Conservation (phyloP, 345 rosid species). For the Linum lewisii region DNA sequence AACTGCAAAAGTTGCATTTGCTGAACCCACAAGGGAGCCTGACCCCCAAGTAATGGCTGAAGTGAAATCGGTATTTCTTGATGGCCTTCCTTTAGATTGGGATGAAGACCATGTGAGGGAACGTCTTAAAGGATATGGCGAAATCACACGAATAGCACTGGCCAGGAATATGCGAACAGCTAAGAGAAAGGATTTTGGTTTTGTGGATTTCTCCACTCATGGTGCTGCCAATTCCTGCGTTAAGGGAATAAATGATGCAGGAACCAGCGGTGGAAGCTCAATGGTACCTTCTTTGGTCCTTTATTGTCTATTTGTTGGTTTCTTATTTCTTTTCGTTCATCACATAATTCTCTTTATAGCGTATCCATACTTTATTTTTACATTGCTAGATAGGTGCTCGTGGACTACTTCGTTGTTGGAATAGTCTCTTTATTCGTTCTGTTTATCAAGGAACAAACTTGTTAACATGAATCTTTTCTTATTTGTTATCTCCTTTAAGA, state of each 20-base stretch:
- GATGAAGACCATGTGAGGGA: constrained; percentile 44
- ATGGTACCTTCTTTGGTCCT: constrained; percentile 28
- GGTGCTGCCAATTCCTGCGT: constrained; percentile 48
- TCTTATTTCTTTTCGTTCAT: background rate
- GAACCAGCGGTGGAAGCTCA: constrained; percentile 27
- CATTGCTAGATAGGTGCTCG: background rate
- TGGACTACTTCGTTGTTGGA: background rate
- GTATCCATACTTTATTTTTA: too few relatives aligned
- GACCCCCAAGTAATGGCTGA: constrained; percentile 60
- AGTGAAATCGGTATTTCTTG: constrained; percentile 55
- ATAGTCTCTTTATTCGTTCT: background rate
- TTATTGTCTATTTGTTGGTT: constrained; percentile 1
- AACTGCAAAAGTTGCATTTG: constrained; percentile 65
- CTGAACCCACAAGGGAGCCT: constrained; percentile 54
- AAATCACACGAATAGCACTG: constrained; percentile 35
- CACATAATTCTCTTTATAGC: too few relatives aligned
- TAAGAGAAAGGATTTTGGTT: constrained; percentile 57
- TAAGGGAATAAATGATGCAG: constrained; percentile 36
- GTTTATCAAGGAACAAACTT: background rate
- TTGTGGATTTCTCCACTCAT: constrained; percentile 47
- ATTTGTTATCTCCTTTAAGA: background rate
- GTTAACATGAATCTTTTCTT: background rate
- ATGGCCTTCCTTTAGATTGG: constrained; percentile 58
- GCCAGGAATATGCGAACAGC: constrained; percentile 59
- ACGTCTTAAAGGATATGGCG: constrained; percentile 33